Evolutionary conservation across 2,329 filamentous ascomycete species (phyloP).

Genomic region (Berkeleyomyces basicola): DNA sequence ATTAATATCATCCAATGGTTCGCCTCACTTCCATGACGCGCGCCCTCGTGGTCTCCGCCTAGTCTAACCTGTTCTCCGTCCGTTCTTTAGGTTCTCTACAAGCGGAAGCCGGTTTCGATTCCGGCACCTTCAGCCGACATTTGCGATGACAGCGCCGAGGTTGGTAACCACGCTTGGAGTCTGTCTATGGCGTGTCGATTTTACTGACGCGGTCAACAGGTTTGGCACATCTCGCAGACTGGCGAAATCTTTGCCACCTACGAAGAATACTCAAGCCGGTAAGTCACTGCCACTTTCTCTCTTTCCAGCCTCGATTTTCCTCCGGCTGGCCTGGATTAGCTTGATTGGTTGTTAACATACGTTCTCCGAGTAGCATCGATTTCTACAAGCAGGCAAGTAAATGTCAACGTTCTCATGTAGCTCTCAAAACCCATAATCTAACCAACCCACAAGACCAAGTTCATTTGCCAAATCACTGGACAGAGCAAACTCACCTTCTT

Average conservation of each 20-base stretch:
- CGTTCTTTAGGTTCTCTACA: conserved; percentile 64
- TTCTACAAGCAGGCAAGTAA: conserved; percentile 72
- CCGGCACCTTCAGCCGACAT: conserved; percentile 48
- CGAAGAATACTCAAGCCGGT: conserved; percentile 75
- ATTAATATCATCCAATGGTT: not conserved
- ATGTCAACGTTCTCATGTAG: not conserved
- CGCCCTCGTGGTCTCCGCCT: not conserved
- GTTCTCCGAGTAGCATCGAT: conserved; percentile 51
- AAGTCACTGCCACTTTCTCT: conserved; percentile 21
- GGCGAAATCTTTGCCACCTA: conserved; percentile 81
- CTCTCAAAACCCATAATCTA: not conserved
- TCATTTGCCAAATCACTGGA: conserved; percentile 91
- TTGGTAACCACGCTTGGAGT: conserved; percentile 26
- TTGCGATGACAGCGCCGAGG: conserved; percentile 70
- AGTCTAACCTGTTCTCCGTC: not conserved
- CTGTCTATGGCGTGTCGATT: not conserved
- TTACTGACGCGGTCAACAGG: conserved; percentile 31
- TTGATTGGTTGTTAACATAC: not conserved
- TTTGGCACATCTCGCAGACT: conserved; percentile 83
- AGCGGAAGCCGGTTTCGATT: conserved; percentile 85
- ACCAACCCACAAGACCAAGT: conserved; percentile 45
- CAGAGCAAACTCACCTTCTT: conserved; percentile 86
- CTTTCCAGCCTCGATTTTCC: conserved; percentile 8
- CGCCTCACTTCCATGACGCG: not conserved
- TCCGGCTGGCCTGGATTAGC: not conserved